Percentiles rank a stretch among this genome's conserved stretches.
Conservation (phyloP, 1,139 yeast genomes). For the Lodderomyces beijingensis region DNA sequence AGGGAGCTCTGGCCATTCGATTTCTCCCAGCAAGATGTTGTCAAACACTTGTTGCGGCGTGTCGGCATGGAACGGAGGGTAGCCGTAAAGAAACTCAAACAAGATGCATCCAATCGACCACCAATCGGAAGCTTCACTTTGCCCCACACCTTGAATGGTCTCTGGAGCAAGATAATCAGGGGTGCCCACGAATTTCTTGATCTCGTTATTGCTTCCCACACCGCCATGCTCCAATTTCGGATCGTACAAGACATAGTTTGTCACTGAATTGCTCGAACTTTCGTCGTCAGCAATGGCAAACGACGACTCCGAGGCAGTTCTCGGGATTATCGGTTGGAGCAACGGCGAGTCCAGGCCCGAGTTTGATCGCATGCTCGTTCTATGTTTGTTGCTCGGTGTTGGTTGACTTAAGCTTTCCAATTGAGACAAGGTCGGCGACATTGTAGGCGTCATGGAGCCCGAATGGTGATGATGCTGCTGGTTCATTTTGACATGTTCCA, state of each 20-base stretch:
- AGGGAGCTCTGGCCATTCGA: constrained; percentile 81
- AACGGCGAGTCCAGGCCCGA: constrained; percentile 46
- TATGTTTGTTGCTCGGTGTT: constrained; percentile 12
- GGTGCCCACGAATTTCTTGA: constrained; percentile 79
- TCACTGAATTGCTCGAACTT: constrained; percentile 15
- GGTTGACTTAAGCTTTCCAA: constrained; percentile 10
- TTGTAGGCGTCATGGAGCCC: constrained; percentile 9
- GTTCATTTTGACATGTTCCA: constrained; percentile 27
- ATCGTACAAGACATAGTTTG: constrained; percentile 63
- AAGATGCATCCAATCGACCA: constrained; percentile 97
- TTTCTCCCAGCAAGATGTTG: constrained; percentile 66
- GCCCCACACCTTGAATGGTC: constrained; percentile 81
- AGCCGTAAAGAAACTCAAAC: constrained; percentile 88
- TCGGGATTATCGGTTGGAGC: constrained; percentile 42
- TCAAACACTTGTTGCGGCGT: constrained; percentile 80
- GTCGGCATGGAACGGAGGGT: constrained; percentile 89
- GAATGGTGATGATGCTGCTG: constrained; percentile 7
- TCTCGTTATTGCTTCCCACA: constrained; percentile 25
- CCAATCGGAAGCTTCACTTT: constrained; percentile 92
- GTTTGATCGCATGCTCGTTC: constrained; percentile 19
- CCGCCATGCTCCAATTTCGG: constrained; percentile 44
- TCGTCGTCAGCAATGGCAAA: constrained; percentile 53
- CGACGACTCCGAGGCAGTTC: constrained; percentile 53
- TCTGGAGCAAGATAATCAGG: constrained; percentile 98
- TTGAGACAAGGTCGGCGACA: constrained; percentile 12